Evolutionary conservation across 345 rosid species (phyloP), one percentile per base, ranked within the genome.

Genomic region (Populus davidiana): DNA sequence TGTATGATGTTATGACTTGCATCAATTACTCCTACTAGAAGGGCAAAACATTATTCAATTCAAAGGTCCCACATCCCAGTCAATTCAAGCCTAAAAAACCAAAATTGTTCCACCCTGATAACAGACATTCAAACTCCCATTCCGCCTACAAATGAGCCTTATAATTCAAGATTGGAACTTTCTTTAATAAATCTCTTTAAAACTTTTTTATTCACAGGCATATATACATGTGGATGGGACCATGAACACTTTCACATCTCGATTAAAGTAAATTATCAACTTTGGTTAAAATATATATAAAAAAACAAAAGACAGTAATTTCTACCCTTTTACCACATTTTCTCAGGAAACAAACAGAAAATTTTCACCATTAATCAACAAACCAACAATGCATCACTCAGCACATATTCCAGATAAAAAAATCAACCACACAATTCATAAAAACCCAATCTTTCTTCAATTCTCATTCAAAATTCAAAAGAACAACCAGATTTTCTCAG

Each of bases 11-110:
- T 47, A 43, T 27, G 35, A 20, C n/a, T 44, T 16, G 27, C 66
- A 49, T 23, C 52, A 73, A 36, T 62, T 16, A 29, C 44, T 14
- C 68, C 65, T 7, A 36, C 39, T 9, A 78, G 8, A 36, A 67
- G 13, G 59, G 44, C 2, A 31, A 79, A 67, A 56, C 38, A 67
- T 67, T 72, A 39, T 27, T 56, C 36, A 39, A 67, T 25, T 14
- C 72, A 56, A 9, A 4, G 68, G 68, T 59, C 81, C 77, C 81
- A 72, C 81, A 29, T 66, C 61, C 52, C 52, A 66, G 68, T 41
- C 25, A 56, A 68, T 33, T 65, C 63, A 50, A 50, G 63, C 65
- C 65, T 14, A 47, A 29, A 43, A 54, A 14, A n/a, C 35, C 33
- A 79, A 44, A 61, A 61, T 4, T 3, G 38, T 20, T n/a, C 27